Evolutionary conservation across 768 basidiomycete genomes (phyloP).

Genomic region (Kwoniella newhampshirensis): DNA sequence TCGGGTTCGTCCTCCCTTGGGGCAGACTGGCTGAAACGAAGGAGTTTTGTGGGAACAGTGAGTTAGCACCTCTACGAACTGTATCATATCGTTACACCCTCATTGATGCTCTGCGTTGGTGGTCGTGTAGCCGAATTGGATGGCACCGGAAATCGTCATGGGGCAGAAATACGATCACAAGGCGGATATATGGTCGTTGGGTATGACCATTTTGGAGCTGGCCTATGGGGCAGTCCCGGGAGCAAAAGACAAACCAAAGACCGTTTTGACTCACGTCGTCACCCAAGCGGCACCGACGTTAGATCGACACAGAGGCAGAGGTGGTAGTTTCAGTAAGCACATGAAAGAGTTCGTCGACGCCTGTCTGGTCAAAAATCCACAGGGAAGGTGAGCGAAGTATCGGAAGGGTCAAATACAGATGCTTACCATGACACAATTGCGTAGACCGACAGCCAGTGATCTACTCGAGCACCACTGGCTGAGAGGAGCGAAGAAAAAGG

Average conservation of each 20-base stretch:
- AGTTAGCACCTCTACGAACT: slow-evolving; percentile 2
- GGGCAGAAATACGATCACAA: slow-evolving; percentile 73
- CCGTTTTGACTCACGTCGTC: slow-evolving; percentile 74
- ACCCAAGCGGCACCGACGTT: slow-evolving; percentile 75
- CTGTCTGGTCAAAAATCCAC: slow-evolving; percentile 82
- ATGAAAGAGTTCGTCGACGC: slow-evolving; percentile 80
- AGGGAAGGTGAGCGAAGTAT: slow-evolving; percentile 60
- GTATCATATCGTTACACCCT: neutral
- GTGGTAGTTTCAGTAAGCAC: slow-evolving; percentile 69
- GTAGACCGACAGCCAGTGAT: slow-evolving; percentile 72
- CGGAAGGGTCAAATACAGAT: neutral
- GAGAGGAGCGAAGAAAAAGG: slow-evolving; percentile 72
- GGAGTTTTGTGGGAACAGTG: slow-evolving; percentile 83
- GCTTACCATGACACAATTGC: neutral
- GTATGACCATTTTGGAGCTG: slow-evolving; percentile 89
- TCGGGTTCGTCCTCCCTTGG: slow-evolving; percentile 1
- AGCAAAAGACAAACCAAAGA: slow-evolving; percentile 70
- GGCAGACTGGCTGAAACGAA: slow-evolving; percentile 58
- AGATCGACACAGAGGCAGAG: slow-evolving; percentile 57
- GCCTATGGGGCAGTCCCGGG: slow-evolving; percentile 84
- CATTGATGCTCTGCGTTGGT: neutral
- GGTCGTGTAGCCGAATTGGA: slow-evolving; percentile 75
- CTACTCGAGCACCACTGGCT: slow-evolving; percentile 79
- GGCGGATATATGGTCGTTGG: slow-evolving; percentile 95
- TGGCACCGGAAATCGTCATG: slow-evolving; percentile 91